Evolutionary conservation across 164 flowering plant genomes (phyloP), one percentile per base, ranked within the genome.

Genomic region (Dillenia turbinata): DNA sequence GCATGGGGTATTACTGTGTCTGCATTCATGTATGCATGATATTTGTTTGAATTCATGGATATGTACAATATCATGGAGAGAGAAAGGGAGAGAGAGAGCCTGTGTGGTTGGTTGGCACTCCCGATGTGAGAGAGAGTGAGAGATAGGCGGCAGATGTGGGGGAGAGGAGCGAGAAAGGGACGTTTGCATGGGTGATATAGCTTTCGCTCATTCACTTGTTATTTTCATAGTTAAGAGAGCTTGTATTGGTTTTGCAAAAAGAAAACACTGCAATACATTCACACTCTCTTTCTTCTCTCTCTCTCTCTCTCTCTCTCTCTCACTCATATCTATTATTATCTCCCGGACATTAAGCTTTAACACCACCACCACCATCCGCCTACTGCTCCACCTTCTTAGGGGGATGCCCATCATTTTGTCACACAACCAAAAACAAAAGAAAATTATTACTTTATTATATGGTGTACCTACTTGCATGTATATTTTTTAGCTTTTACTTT

Each of bases 71-170:
- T 54, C 40, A 33, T 5, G 7, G 40, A 33, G 6, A n/a, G n/a
- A n/a, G n/a, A n/a, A n/a, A n/a, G 40, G 6, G 40, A 58, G 52
- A 59, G 68, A 48, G n/a, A 13, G 55, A 26, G 65, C 22, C 44
- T 46, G 59, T 46, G 53, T 56, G 49, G 45, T 45, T 54, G 67
- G 60, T 63, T 63, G 61, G 56, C 67, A 62, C 63, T 67, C 68
- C 71, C 76, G 40, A 33, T 33, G 40, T 33, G 40, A 33, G 40
- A 33, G 40, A 33, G 6, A 33, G 7, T 7, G 40, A 33, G 40
- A 33, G 40, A 73, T 76, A 60, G 75, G 82, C 85, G 83, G 85
- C 82, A 80, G 81, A 76, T 71, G 83, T 79, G 85, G 84, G 84
- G 73, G 82, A 73, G 77, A 69, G 79, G 69, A 70, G 77, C 67